Evolutionary conservation across 495 filamentous ascomycete genomes (phyloP), one percentile per base, ranked within the genome.

Genomic region (Talaromyces adpressus): DNA sequence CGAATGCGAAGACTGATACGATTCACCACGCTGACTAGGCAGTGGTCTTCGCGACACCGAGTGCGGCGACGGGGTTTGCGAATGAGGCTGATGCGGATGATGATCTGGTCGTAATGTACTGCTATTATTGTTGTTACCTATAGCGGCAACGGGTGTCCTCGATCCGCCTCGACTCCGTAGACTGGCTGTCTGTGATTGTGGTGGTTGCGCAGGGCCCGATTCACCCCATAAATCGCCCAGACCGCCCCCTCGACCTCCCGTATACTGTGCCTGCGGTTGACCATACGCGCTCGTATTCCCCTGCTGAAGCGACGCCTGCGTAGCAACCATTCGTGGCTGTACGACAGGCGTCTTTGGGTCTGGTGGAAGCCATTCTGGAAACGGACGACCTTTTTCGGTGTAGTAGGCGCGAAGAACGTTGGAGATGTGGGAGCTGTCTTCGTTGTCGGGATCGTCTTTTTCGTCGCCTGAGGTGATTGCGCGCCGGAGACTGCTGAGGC

Each of bases 401-500:
- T 98, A 98, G 81, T 98, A 96, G 62, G 86, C 89, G 59, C 94
- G 89, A n/a, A 98, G 86, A 14, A 96, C 93, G 71, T 93, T 89
- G 76, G 91, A 93, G 71, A 98, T 87, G 77, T 97, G 92, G 1
- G 92, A 93, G 79, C 94, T 89, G 77, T 97, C 92, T 77, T 95
- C 92, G 63, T 91, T 94, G 70, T 97, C 93, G 65, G 81, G 79
- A 68, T 82, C 79, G 68, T 81, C 79, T 29, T 90, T 90, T 77
- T 96, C 93, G 62, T 87, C 82, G 72, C 95, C 93, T 69, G 86
- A 82, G 62, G 92, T 87, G 72, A 94, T 87, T 32, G 86, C 87
- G 39, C 88, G 86, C 63, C 91, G 90, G 65, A 97, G 83, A 67
- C 88, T 88, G 72, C 83, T 89, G 74, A 95, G 91, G 65, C 88